phyloP scores from a whole-genome alignment of 2,329 filamentous ascomycete genomes.

The Penicillium sp. region DNA sequence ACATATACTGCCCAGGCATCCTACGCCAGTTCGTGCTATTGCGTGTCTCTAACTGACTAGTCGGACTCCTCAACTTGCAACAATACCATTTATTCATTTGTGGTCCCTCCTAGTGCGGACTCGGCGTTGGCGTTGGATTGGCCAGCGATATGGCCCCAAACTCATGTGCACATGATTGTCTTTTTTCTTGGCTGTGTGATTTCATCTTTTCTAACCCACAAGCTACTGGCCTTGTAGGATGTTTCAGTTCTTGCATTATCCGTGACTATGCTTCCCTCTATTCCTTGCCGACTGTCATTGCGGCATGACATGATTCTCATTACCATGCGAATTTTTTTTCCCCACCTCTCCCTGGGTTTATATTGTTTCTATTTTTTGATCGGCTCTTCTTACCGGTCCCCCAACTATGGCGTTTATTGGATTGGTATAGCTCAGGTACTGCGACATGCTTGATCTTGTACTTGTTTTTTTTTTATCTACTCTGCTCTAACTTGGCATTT shows the following conservation, averaged over 20 bases:
- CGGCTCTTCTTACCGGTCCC: slow-evolving; percentile 3
- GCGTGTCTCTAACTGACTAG: slow-evolving; percentile 37
- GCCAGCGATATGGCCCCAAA: slow-evolving; percentile 17
- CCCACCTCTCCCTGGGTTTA: slow-evolving; percentile 12
- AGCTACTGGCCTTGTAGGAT: slow-evolving; percentile 5
- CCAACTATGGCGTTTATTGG: slow-evolving; percentile 21
- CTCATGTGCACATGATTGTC: slow-evolving; percentile 28
- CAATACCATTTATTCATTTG: slow-evolving; percentile 20
- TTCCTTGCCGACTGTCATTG: slow-evolving; percentile 4
- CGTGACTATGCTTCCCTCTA: slow-evolving; percentile 5
- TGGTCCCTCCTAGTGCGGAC: slow-evolving; percentile 16
- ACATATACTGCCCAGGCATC: slow-evolving; percentile 39
- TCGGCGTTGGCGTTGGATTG: slow-evolving; percentile 28
- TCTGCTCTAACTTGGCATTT: slow-evolving; percentile 1
- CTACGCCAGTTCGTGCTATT: slow-evolving; percentile 39
- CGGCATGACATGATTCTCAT: slow-evolving; percentile 14
- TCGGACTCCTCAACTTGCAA: slow-evolving; percentile 18
- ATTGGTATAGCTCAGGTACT: slow-evolving; percentile 12
- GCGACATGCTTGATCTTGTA: slow-evolving; percentile 14
- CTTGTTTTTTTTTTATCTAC: slow-evolving; percentile 8
- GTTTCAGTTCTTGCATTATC: slow-evolving; percentile 7
- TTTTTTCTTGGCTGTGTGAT: slow-evolving; percentile 23
- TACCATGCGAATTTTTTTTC: slow-evolving; percentile 6
- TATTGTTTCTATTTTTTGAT: slow-evolving; percentile 11
- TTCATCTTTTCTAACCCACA: slow-evolving; percentile 13